Evolutionary conservation across 495 filamentous ascomycete genomes (phyloP).

Genomic region (Aspergillus cristatus): DNA sequence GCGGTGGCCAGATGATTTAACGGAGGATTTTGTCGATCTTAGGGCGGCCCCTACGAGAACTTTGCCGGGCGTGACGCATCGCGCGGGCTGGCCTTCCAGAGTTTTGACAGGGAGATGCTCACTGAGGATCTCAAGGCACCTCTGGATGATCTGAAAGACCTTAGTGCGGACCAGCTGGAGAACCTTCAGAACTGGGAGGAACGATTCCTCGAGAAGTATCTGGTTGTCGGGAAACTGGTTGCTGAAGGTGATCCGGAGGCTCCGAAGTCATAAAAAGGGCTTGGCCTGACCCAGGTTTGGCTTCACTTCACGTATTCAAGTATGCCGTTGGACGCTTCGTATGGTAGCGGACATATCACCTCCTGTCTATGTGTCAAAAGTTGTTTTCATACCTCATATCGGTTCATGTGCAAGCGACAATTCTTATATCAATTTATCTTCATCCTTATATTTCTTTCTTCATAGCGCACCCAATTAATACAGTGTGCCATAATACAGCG

Average conservation of each 20-base stretch:
- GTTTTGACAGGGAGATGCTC: conserved; percentile 94
- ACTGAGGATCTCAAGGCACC: conserved; percentile 85
- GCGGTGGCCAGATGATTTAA: too few species aligned
- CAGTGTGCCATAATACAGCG: too few species aligned
- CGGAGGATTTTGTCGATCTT: background rate
- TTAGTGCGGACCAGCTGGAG: conserved; percentile 70
- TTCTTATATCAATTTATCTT: too few species aligned
- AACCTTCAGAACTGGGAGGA: conserved; percentile 86
- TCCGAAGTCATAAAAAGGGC: conserved; percentile 18
- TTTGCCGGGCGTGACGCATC: conserved; percentile 94
- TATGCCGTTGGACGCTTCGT: background rate
- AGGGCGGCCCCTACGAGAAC: conserved; percentile 84
- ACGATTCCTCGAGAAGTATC: conserved; percentile 85
- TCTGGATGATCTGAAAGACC: conserved; percentile 68
- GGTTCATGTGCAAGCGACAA: too few species aligned
- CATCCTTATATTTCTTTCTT: too few species aligned
- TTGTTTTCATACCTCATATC: too few species aligned
- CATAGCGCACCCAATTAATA: too few species aligned
- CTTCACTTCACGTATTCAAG: background rate
- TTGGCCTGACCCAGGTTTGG: too few species aligned
- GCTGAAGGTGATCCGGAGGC: conserved; percentile 54
- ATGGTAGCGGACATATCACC: too few species aligned
- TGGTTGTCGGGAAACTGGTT: conserved; percentile 87
- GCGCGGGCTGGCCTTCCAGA: conserved; percentile 79
- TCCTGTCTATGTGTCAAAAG: too few species aligned